These are phyloP conservation scores for Diaporthe humulicola DNA, from an alignment of 2,329 filamentous ascomycete genomes.

Conservation along the genomic window DNA sequence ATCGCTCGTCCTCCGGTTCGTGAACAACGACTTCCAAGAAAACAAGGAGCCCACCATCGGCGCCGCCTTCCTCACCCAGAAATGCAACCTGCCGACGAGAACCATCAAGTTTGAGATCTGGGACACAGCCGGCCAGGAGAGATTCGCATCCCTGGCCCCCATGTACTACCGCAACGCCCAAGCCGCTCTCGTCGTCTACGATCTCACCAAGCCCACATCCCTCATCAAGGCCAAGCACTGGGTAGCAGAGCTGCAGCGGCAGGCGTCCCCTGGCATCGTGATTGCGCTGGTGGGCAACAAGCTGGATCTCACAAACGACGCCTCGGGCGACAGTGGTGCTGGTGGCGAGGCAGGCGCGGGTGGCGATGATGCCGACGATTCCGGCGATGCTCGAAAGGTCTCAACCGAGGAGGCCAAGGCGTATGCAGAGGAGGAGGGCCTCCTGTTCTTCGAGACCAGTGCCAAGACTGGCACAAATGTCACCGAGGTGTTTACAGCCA, in stretches of 20 bases:
- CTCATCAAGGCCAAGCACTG: constrained; percentile 98
- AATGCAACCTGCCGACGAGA: constrained; percentile 93
- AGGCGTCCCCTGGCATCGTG: constrained; percentile 95
- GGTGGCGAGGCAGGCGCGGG: constrained; percentile 54
- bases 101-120: constrained; percentile 97
- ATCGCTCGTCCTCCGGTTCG: constrained; percentile 96
- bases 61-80: constrained; percentile 98
- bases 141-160: constrained; percentile 94
- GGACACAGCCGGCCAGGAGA: constrained; percentile 98
- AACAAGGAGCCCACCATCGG: constrained; percentile 99
- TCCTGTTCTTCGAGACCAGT: constrained; percentile 98
- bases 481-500: constrained; percentile 95
- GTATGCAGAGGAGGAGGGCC: constrained; percentile 93
- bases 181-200: constrained; percentile 97
- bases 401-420: constrained; percentile 90
- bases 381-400: constrained; percentile 86
- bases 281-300: constrained; percentile 98
- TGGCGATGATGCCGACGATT: constrained; percentile 71
- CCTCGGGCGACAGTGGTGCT: constrained; percentile 58
- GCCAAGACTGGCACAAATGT: constrained; percentile 97
- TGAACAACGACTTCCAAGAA: constrained; percentile 99
- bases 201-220: constrained; percentile 95
- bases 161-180: constrained; percentile 99
- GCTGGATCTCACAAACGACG: constrained; percentile 84
- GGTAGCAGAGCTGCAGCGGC: constrained; percentile 96